A percentile compares a stretch with the other conserved stretches of the same genome.
Conservation (phyloP, 441 rosid species). For the Adansonia gregorii region DNA sequence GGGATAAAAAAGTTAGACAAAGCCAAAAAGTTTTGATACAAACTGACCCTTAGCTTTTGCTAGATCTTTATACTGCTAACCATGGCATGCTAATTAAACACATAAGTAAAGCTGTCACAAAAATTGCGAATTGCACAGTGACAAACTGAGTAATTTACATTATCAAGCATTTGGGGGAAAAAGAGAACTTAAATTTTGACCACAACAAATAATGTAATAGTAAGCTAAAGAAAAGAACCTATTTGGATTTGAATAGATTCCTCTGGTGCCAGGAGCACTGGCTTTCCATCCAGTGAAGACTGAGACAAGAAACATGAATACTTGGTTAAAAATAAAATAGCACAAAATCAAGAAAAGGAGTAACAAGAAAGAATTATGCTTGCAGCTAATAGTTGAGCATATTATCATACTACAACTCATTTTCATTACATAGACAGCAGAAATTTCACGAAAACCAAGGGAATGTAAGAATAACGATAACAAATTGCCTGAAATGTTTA, state of each 20-base stretch:
- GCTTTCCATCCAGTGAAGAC: too few species aligned
- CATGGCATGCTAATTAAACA: not conserved
- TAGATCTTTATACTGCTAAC: constrained; percentile 9
- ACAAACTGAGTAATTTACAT: constrained; percentile 1
- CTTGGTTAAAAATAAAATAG: too few species aligned
- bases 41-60: not conserved
- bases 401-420: not conserved
- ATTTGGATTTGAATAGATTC: constrained; percentile 43
- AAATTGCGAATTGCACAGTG: not conserved
- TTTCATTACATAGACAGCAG: constrained; percentile 6
- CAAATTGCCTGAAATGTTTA: constrained; percentile 69
- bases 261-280: too few species aligned
- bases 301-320: too few species aligned
- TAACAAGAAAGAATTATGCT: too few species aligned
- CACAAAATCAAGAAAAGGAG: too few species aligned
- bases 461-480: not conserved
- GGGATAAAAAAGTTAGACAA: not conserved
- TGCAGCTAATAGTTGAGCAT: too few species aligned
- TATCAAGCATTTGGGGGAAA: not conserved
- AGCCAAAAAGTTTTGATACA: not conserved
- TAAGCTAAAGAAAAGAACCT: constrained; percentile 12
- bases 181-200: not conserved
- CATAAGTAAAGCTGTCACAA: not conserved
- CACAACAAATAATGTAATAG: not conserved
- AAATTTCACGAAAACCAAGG: not conserved